Percentiles rank a stretch among this genome's conserved stretches.
These are phyloP conservation scores for Venturia pyrina DNA, from an alignment of 2,329 filamentous ascomycete species.

Conservation along the genomic window DNA sequence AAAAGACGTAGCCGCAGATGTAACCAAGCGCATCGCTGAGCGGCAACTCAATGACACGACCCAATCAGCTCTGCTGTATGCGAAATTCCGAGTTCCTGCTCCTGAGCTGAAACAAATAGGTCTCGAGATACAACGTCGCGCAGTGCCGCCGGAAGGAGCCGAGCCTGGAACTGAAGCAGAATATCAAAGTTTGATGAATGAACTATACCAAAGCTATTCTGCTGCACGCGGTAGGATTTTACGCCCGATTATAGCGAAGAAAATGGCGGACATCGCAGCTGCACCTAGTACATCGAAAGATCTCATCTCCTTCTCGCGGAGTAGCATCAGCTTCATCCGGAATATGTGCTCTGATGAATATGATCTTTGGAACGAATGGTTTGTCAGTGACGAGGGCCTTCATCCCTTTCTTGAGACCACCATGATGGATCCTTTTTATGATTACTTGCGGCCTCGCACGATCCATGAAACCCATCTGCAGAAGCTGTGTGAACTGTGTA, in stretches of 20 bases:
- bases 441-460: slow-evolving; percentile 53
- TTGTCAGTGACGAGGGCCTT: slow-evolving; percentile 50
- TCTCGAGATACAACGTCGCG: slow-evolving; percentile 57
- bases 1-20: slow-evolving; percentile 52
- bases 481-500: slow-evolving; percentile 58
- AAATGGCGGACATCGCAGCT: slow-evolving; percentile 45
- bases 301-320: slow-evolving; percentile 54
- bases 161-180: slow-evolving; percentile 50
- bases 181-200: slow-evolving; percentile 56
- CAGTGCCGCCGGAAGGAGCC: slow-evolving; percentile 48
- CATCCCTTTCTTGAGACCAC: slow-evolving; percentile 58
- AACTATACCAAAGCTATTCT: slow-evolving; percentile 54
- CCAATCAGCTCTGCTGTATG: slow-evolving; percentile 60
- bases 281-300: slow-evolving; percentile 52
- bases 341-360: slow-evolving; percentile 58
- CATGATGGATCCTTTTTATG: slow-evolving; percentile 57
- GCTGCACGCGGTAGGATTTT: slow-evolving; percentile 49
- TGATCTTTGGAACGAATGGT: slow-evolving; percentile 58
- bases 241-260: slow-evolving; percentile 52
- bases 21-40: slow-evolving; percentile 53
- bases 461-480: slow-evolving; percentile 58
- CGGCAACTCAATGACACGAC: slow-evolving; percentile 62
- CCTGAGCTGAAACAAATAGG: slow-evolving; percentile 56
- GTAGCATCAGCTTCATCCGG: slow-evolving; percentile 54
- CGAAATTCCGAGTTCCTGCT: slow-evolving; percentile 59